phyloP scores from a whole-genome alignment of 768 basidiomycete species.

The Scleroderma bovista region DNA sequence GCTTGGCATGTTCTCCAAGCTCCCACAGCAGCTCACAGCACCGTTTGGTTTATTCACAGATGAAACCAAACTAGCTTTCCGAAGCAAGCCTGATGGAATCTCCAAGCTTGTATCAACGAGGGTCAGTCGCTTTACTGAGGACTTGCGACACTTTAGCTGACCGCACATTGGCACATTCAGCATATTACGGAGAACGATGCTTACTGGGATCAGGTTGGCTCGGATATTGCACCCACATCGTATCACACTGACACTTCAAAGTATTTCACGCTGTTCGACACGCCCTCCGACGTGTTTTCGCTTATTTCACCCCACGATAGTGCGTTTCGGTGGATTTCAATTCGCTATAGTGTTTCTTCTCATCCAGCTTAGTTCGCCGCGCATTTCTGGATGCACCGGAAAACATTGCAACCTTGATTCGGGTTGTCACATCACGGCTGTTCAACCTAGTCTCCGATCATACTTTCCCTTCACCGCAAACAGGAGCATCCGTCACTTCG shows the following conservation, averaged over 20 bases:
- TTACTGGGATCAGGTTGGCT: conserved; percentile 87
- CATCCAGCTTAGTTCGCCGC: conserved; percentile 56
- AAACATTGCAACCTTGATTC: conserved; percentile 80
- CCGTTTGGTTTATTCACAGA: conserved; percentile 79
- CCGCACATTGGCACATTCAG: conserved; percentile 32
- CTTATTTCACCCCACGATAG: conserved; percentile 82
- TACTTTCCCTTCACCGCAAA: conserved; percentile 59
- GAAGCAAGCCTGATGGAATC: conserved; percentile 76
- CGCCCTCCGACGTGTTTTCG: conserved; percentile 86
- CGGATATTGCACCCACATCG: not conserved
- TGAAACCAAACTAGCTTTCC: conserved; percentile 86
- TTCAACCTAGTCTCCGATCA: conserved; percentile 76
- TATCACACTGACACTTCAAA: conserved; percentile 25
- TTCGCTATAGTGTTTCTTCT: conserved; percentile 5
- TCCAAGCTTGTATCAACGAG: conserved; percentile 66
- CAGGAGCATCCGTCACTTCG: conserved; percentile 52
- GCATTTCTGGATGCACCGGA: conserved; percentile 78
- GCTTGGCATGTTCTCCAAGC: conserved; percentile 58
- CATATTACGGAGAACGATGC: conserved; percentile 67
- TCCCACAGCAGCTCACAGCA: conserved; percentile 67
- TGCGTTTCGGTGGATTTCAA: conserved; percentile 34
- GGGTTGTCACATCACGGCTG: conserved; percentile 59
- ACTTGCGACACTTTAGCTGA: conserved; percentile 1
- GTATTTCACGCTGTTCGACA: conserved; percentile 85
- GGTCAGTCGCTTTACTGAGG: conserved; percentile 38